Evolutionary conservation across 2,329 filamentous ascomycete genomes (phyloP), one percentile per base, ranked within the genome.

Genomic region (Madurella fahalii): DNA sequence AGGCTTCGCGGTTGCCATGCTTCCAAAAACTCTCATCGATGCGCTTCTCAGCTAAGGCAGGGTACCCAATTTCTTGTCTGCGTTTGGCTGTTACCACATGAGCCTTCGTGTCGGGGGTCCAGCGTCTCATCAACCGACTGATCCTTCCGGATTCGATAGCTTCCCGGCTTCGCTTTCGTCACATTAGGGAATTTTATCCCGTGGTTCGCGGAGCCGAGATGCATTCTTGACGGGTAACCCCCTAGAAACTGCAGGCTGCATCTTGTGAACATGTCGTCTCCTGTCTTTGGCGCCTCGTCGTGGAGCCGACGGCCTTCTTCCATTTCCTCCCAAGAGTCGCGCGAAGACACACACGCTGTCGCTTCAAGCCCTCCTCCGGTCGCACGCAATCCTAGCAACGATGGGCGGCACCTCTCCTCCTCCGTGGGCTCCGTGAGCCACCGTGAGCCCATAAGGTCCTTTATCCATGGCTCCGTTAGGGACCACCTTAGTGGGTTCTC

Each of bases 381-480:
- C 50, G 15, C 47, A 41, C 58, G 60, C 47, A 58, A 59, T 44
- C 5, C 53, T 57, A 56, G 46, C 52, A 55, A 51, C 39, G 69
- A 73, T 56, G 56, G 61, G 34, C 68, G 62, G 46, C 59, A 61
- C 31, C 66, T 77, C 11, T 77, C 75, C 17, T 72, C 75, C 5
- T 74, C 75, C 1, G 60, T 73, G 43, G 69, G 67, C 34, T 72
- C 74, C 15, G 60, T 66, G 13, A 67, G 61, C 56, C 76, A 85
- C 65, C 77, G 81, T 67, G 85, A 87, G 57, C 86, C 86, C 4
- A 84, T 86, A 47, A 78, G 87, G 52, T 89, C 86, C 2, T 90
- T 88, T 61, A 83, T 88, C 52, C 84, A 88, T 61, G 81, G 84
- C 51, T 82, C 83, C 40, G 76, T 81, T 39, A 79, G 84, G 58